These are phyloP conservation scores for Stagonosporopsis vannaccii DNA, from an alignment of 2,329 filamentous ascomycete genomes.

Conservation along the genomic window DNA sequence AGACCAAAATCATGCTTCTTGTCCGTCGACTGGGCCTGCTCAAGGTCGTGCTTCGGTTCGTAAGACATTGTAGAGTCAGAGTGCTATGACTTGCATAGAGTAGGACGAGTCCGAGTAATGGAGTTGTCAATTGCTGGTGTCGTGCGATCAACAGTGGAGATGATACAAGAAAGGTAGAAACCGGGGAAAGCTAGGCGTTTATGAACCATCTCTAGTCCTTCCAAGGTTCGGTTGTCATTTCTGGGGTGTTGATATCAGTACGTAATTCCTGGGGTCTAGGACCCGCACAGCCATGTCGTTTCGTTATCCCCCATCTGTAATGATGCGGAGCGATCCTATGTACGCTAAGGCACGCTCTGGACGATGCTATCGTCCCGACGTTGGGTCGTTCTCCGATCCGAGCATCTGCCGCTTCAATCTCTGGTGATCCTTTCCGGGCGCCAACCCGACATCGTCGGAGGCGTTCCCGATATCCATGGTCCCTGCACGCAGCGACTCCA, in stretches of 20 bases:
- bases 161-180: not conserved
- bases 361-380: not conserved
- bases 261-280: constrained; percentile 10
- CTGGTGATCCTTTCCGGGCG: not conserved
- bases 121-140: not conserved
- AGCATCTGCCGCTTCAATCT: constrained; percentile 3
- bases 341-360: constrained; percentile 8
- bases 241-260: constrained; percentile 12
- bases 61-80: constrained; percentile 11
- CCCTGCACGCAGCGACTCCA: not conserved
- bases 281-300: not conserved
- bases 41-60: constrained; percentile 16
- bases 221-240: not conserved
- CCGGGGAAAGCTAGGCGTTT: constrained; percentile 4
- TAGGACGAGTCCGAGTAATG: not conserved
- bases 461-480: not conserved
- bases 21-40: not conserved
- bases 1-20: constrained; percentile 9
- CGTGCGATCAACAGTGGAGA: not conserved
- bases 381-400: not conserved
- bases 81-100: not conserved
- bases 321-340: not conserved
- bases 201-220: not conserved
- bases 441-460: constrained; percentile 4
- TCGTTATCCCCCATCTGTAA: not conserved